Conservation (phyloP, 2,329 filamentous ascomycete species). For the Trichoderma gracile region DNA sequence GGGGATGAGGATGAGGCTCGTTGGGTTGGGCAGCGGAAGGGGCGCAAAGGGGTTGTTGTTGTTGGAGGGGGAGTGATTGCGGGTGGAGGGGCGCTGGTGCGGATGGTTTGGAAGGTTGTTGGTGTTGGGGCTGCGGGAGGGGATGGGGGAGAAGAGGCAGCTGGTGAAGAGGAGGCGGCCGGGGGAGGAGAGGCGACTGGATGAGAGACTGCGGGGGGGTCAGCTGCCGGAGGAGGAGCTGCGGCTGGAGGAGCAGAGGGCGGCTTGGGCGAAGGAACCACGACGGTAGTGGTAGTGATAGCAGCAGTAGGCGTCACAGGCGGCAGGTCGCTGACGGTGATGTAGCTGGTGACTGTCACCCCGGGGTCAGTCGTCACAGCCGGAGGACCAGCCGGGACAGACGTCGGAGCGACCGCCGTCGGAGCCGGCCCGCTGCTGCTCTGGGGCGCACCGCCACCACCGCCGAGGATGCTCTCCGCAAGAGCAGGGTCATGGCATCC, state of each 20-base stretch:
- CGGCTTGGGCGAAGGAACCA: slow-evolving; percentile 13
- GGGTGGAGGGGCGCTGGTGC: not conserved
- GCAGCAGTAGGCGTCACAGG: slow-evolving; percentile 6
- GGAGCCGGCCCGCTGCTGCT: slow-evolving; percentile 20
- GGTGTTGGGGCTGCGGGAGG: slow-evolving; percentile 15
- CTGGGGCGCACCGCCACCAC: not conserved
- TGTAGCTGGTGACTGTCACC: slow-evolving; percentile 37
- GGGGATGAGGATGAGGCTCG: slow-evolving; percentile 35
- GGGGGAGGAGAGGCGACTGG: slow-evolving; percentile 21
- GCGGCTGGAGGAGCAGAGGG: not conserved
- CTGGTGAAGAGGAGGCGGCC: not conserved
- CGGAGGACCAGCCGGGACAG: slow-evolving; percentile 25
- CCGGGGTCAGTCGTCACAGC: slow-evolving; percentile 32
- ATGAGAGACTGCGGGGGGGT: not conserved
- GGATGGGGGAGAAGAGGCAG: slow-evolving; percentile 9
- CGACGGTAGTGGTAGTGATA: slow-evolving; percentile 5
- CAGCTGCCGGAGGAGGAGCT: not conserved
- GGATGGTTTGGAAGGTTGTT: slow-evolving; percentile 26
- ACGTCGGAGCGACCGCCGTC: slow-evolving; percentile 6
- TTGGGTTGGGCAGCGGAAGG: slow-evolving; percentile 26
- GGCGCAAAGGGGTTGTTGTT: not conserved
- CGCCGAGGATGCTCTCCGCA: slow-evolving; percentile 48
- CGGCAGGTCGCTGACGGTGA: slow-evolving; percentile 34
- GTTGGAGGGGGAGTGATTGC: not conserved
- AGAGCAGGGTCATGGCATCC: slow-evolving; percentile 47